Evolutionary conservation across 352 stramenopile genomes (phyloP).

Genomic region (Phytopythium litorale): DNA sequence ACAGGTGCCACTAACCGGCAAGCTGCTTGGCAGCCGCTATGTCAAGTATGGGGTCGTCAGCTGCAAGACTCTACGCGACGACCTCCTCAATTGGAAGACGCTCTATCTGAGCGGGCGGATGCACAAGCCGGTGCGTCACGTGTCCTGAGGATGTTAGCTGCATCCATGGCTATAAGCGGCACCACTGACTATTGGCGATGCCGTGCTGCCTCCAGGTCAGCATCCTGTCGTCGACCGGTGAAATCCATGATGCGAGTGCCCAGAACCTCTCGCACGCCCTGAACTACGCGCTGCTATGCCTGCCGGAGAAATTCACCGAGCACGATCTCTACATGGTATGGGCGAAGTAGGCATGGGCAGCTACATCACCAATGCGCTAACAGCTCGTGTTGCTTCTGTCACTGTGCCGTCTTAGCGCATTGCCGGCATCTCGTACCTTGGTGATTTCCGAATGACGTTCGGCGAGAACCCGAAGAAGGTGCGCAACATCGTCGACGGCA

Average conservation of each 20-base stretch:
- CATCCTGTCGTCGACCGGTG: constrained; percentile 43
- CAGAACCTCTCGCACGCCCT: constrained; percentile 72
- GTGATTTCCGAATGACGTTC: constrained; percentile 90
- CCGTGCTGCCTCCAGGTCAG: constrained; percentile 35
- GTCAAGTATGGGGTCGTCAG: constrained; percentile 91
- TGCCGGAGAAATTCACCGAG: constrained; percentile 80
- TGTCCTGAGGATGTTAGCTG: neutral
- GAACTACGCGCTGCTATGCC: constrained; percentile 65
- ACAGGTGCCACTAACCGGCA: constrained; percentile 52
- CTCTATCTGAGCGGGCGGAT: constrained; percentile 86
- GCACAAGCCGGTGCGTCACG: constrained; percentile 74
- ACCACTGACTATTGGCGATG: neutral
- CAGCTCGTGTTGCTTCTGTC: constrained; percentile 3
- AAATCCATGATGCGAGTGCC: constrained; percentile 45
- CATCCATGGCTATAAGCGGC: neutral
- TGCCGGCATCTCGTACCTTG: constrained; percentile 86
- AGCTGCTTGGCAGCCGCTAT: constrained; percentile 54
- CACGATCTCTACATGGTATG: constrained; percentile 81
- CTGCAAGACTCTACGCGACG: constrained; percentile 67
- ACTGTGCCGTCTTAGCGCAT: constrained; percentile 53
- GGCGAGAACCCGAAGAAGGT: constrained; percentile 90
- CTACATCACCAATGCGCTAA: neutral
- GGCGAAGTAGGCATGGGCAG: neutral
- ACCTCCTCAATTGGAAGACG: constrained; percentile 77
- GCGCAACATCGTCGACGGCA: constrained; percentile 88